These are phyloP conservation scores for Macrophomina tecta DNA, from an alignment of 2,329 filamentous ascomycete species.

Conservation along the genomic window DNA sequence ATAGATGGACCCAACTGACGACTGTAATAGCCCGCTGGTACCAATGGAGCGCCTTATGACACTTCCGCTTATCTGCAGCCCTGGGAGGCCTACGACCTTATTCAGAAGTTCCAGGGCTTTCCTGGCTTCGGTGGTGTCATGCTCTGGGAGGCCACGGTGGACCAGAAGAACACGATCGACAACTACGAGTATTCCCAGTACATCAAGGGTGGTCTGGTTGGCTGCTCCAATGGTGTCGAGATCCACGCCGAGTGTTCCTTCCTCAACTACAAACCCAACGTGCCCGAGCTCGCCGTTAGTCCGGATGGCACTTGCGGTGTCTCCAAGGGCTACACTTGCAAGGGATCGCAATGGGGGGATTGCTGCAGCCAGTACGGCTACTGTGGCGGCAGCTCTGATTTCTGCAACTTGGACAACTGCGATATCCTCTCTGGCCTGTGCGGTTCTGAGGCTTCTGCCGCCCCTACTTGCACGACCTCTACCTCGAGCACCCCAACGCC, in stretches of 20 bases:
- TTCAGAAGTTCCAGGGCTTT: slow-evolving; percentile 49
- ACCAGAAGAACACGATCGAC: slow-evolving; percentile 53
- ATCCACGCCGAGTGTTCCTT: slow-evolving; percentile 14
- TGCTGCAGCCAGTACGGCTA: slow-evolving; percentile 31
- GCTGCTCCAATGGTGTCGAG: slow-evolving; percentile 23
- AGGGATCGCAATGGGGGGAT: slow-evolving; percentile 26
- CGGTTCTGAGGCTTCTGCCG: neutral
- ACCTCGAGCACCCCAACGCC: slow-evolving; percentile 2
- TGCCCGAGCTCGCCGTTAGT: slow-evolving; percentile 31
- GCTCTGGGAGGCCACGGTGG: slow-evolving; percentile 63
- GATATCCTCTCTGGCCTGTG: slow-evolving; percentile 11
- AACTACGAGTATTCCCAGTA: slow-evolving; percentile 53
- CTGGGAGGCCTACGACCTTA: slow-evolving; percentile 51
- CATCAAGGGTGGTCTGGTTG: slow-evolving; percentile 50
- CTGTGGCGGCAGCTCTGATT: slow-evolving; percentile 24
- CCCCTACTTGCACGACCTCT: slow-evolving; percentile 14
- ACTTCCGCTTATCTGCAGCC: slow-evolving; percentile 56
- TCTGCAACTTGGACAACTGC: slow-evolving; percentile 10
- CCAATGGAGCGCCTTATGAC: slow-evolving; percentile 34
- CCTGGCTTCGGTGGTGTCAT: slow-evolving; percentile 63
- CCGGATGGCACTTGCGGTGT: slow-evolving; percentile 26
- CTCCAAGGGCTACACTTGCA: slow-evolving; percentile 29
- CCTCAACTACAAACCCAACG: slow-evolving; percentile 10
- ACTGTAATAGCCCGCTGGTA: slow-evolving; percentile 33
- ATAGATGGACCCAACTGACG: neutral